phyloP scores from a whole-genome alignment of 176 grass and related monocot genomes.

The Alopecurus myosuroides region DNA sequence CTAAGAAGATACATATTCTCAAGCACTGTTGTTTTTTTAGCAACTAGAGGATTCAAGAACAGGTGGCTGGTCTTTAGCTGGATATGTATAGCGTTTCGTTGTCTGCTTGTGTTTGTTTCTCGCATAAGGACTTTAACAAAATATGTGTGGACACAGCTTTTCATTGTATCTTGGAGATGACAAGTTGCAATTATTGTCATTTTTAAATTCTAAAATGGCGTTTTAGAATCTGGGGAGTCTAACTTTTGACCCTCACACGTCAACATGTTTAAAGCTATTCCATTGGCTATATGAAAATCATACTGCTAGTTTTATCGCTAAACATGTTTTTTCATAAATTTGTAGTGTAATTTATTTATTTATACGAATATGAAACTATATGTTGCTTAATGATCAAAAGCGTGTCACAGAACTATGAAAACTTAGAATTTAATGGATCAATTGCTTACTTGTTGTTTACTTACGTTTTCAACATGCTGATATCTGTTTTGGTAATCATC shows the following conservation, averaged over 20 bases:
- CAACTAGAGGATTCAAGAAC: background rate
- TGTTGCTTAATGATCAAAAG: background rate
- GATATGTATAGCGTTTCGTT: background rate
- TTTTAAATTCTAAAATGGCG: background rate
- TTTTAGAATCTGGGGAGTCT: background rate
- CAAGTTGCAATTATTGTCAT: background rate
- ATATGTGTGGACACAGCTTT: background rate
- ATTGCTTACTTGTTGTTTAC: background rate
- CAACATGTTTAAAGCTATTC: background rate
- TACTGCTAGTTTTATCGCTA: background rate
- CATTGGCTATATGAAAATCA: background rate
- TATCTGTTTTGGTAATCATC: slow-evolving; percentile 36
- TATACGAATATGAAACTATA: background rate
- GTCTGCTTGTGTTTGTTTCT: background rate
- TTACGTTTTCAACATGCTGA: slow-evolving; percentile 3
- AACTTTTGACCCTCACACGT: background rate
- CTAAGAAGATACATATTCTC: background rate
- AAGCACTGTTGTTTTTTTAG: background rate
- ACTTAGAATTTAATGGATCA: background rate
- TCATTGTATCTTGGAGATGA: background rate
- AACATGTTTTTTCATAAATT: background rate
- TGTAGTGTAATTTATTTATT: background rate
- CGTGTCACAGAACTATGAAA: background rate
- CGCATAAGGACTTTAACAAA: background rate
- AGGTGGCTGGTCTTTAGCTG: background rate